These are phyloP conservation scores for Metarhizium anisopliae DNA, from an alignment of 2,329 filamentous ascomycete species.

Conservation along the genomic window DNA sequence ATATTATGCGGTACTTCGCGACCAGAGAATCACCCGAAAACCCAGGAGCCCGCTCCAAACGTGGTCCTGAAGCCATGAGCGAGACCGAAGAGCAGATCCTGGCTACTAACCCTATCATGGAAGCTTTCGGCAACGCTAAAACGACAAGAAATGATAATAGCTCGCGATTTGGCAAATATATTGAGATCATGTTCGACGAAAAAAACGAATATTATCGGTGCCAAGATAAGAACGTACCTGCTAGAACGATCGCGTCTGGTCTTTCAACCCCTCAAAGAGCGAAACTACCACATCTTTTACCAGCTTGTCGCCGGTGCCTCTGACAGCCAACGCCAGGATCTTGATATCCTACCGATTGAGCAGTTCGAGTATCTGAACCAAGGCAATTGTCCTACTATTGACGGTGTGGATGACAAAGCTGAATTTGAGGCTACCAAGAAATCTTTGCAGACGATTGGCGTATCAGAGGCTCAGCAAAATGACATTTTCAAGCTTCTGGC, in stretches of 20 bases:
- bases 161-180: constrained; percentile 98
- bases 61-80: constrained; percentile 75
- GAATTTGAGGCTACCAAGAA: constrained; percentile 85
- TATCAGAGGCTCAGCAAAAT: constrained; percentile 61
- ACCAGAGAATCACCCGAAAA: constrained; percentile 91
- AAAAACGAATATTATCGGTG: constrained; percentile 92
- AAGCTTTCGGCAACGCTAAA: constrained; percentile 98
- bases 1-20: constrained; percentile 99
- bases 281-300: constrained; percentile 99
- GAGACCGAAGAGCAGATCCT: constrained; percentile 98
- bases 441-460: constrained; percentile 81
- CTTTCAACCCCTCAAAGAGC: constrained; percentile 93
- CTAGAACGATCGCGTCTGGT: constrained; percentile 92
- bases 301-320: constrained; percentile 90
- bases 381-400: constrained; percentile 81
- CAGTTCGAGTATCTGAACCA: constrained; percentile 96
- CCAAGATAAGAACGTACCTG: constrained; percentile 92
- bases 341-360: constrained; percentile 72
- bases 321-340: constrained; percentile 69
- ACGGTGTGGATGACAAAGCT: constrained; percentile 89
- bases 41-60: constrained; percentile 66
- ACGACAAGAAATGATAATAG: constrained; percentile 99
- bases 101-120: constrained; percentile 98
- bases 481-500: constrained; percentile 87
- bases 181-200: constrained; percentile 98